Evolutionary conservation across 768 basidiomycete species (phyloP).

Genomic region (Rhodotorula babjevae): DNA sequence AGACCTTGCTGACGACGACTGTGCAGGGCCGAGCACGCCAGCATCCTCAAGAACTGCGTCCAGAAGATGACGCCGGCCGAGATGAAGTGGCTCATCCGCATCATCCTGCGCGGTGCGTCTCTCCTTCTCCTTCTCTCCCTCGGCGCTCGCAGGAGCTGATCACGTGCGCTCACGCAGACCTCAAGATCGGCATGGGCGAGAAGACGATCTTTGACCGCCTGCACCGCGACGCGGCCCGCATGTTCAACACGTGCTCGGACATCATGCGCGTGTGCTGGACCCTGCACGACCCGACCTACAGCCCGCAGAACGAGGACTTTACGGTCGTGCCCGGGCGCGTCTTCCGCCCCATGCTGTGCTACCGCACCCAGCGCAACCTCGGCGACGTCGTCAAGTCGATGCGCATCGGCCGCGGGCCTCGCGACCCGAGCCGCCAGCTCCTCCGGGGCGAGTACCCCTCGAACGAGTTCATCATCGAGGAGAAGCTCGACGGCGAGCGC

Average conservation of each 20-base stretch:
- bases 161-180: slow-evolving; percentile 55
- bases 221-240: slow-evolving; percentile 86
- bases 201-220: slow-evolving; percentile 85
- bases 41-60: slow-evolving; percentile 64
- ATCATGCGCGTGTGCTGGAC: slow-evolving; percentile 89
- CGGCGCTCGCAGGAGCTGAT: no score
- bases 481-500: slow-evolving; percentile 94
- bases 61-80: slow-evolving; percentile 71
- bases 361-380: slow-evolving; percentile 72
- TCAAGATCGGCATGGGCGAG: slow-evolving; percentile 88
- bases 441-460: slow-evolving; percentile 44
- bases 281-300: slow-evolving; percentile 67
- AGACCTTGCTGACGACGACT: neutral
- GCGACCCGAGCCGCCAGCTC: slow-evolving; percentile 1
- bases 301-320: slow-evolving; percentile 63
- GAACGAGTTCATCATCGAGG: slow-evolving; percentile 79
- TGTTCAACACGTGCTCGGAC: slow-evolving; percentile 96
- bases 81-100: slow-evolving; percentile 91
- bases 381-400: slow-evolving; percentile 81
- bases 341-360: slow-evolving; percentile 94
- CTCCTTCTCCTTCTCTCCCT: neutral
- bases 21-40: slow-evolving; percentile 66
- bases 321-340: slow-evolving; percentile 72
- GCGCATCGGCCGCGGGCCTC: slow-evolving; percentile 47
- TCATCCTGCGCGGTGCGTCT: slow-evolving; percentile 79